These are phyloP conservation scores for Monosporascus sp. DNA, from an alignment of 2,329 filamentous ascomycete genomes.

Conservation along the genomic window DNA sequence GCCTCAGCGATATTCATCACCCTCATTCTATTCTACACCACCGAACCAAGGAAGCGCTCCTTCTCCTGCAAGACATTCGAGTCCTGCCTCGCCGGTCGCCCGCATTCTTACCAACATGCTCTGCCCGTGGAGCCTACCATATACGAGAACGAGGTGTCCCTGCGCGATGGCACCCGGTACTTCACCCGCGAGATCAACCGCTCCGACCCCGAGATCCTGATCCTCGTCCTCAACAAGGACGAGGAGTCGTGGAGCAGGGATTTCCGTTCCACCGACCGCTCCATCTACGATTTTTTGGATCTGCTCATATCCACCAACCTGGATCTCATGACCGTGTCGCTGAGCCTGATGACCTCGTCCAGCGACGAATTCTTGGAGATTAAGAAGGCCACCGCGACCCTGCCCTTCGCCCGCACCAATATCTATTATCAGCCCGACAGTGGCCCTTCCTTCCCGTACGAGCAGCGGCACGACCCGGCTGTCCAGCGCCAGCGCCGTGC, in stretches of 20 bases:
- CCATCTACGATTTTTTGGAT: slow-evolving; percentile 24
- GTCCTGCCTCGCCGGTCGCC: slow-evolving; percentile 16
- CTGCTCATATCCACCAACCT: slow-evolving; percentile 20
- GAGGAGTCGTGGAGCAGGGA: slow-evolving; percentile 21
- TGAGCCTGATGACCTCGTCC: slow-evolving; percentile 23
- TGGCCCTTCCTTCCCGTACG: slow-evolving; percentile 11
- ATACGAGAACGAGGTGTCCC: slow-evolving; percentile 13
- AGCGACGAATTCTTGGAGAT: slow-evolving; percentile 18
- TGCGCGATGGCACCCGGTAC: slow-evolving; percentile 18
- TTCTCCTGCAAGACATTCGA: slow-evolving; percentile 23
- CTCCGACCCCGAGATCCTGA: slow-evolving; percentile 16
- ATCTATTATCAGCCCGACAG: slow-evolving; percentile 16
- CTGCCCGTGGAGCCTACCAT: slow-evolving; percentile 12
- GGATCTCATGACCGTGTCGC: slow-evolving; percentile 17
- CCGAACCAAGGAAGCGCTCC: slow-evolving; percentile 18
- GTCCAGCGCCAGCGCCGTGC: slow-evolving; percentile 21
- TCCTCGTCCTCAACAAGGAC: slow-evolving; percentile 22
- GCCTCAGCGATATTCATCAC: slow-evolving; percentile 11
- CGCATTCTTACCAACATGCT: slow-evolving; percentile 16
- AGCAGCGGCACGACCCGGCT: slow-evolving; percentile 16
- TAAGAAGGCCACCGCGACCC: slow-evolving; percentile 12
- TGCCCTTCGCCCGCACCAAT: slow-evolving; percentile 21
- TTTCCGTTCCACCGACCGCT: slow-evolving; percentile 20
- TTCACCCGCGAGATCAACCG: slow-evolving; percentile 17
- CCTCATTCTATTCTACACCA: slow-evolving; percentile 20